Base-by-base conservation (phyloP, 306 rosid species). In the Acmispon strigosus region DNA sequence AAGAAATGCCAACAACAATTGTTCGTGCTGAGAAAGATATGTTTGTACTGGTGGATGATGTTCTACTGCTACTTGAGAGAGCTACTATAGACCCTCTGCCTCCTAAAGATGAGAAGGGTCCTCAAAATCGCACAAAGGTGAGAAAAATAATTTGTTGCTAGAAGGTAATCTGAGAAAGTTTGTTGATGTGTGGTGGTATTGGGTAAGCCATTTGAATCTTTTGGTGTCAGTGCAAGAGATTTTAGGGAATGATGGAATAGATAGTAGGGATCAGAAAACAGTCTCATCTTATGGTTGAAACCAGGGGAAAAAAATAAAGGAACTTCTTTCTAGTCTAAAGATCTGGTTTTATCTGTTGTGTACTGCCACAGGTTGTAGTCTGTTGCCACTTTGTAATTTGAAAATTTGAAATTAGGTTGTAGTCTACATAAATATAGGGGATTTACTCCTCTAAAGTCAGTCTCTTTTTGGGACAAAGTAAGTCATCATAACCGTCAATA, bases 101-200 rank as follows among this genome's bases (percentile, higher is more conserved):
- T 77, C 99, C 99, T 0, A 95, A 95, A 84, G 99, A 95, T 71
- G 99, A 95, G 87, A 95, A 95, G 81, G 99, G 97, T 80, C 97
- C 97, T 66, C 99, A 95, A 78, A 95, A 95, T 81, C 97, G 97
- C 45, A 95, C 96, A 8, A 95, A 95, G 96, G 98, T 89, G 78
- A 70, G 96, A 61, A 43, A 36, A 66, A 59, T 53, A 41, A 49
- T 12, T 13, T 55, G 20, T 18, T 73, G 36, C 29, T 73, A 18
- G 22, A 63, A 55, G 12, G 52, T 62, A 47, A 24, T 27, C 52
- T 71, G 34, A 62, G 73, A 34, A 41, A 69, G 17, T 24, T 68
- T 77, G 59, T 57, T 27, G 16, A 39, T 62, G 37, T 9, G 54
- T 11, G 36, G 66, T 55, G 36, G 47, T 58, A 32, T 10, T 39